A percentile compares a stretch with the other conserved stretches of the same genome.
These are phyloP conservation scores for Geotrichum siamense DNA, from an alignment of 1,139 yeast species.

Conservation along the genomic window DNA sequence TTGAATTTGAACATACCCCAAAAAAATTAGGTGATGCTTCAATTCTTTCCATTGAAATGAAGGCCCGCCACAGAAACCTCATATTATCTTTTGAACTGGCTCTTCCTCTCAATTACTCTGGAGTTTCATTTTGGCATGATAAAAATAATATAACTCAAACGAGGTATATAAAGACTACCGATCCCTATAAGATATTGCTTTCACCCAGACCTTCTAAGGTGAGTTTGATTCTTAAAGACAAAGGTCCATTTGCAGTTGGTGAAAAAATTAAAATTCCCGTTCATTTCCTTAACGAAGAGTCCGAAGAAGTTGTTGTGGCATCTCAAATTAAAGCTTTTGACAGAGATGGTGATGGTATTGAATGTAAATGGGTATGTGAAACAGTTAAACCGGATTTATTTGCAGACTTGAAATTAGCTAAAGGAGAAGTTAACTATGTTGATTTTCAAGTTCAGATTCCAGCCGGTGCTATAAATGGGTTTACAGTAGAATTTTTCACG, in stretches of 20 bases:
- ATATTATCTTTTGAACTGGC: constrained; percentile 6
- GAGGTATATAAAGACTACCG: constrained; percentile 5
- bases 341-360: constrained; percentile 16
- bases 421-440: constrained; percentile 9
- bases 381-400: constrained; percentile 2
- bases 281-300: constrained; percentile 28
- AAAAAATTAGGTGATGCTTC: constrained; percentile 24
- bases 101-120: constrained; percentile 8
- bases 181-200: constrained; percentile 16
- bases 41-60: constrained; percentile 1
- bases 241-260: constrained; percentile 27
- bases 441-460: constrained; percentile 24
- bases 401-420: constrained; percentile 5
- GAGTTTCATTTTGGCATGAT: constrained; percentile 15
- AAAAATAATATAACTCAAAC: not conserved
- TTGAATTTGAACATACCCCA: constrained; percentile 27
- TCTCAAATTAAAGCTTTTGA: constrained; percentile 22
- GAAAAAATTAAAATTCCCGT: constrained; percentile 25
- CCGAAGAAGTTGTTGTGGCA: constrained; percentile 24
- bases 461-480: constrained; percentile 13
- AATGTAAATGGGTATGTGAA: constrained; percentile 16
- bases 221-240: constrained; percentile 20
- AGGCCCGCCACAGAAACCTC: constrained; percentile 7
- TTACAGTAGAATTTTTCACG: constrained; percentile 27
- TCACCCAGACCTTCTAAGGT: constrained; percentile 30